Conservation (phyloP, 2,329 filamentous ascomycete genomes). For the Epichloe brachyelytri region DNA sequence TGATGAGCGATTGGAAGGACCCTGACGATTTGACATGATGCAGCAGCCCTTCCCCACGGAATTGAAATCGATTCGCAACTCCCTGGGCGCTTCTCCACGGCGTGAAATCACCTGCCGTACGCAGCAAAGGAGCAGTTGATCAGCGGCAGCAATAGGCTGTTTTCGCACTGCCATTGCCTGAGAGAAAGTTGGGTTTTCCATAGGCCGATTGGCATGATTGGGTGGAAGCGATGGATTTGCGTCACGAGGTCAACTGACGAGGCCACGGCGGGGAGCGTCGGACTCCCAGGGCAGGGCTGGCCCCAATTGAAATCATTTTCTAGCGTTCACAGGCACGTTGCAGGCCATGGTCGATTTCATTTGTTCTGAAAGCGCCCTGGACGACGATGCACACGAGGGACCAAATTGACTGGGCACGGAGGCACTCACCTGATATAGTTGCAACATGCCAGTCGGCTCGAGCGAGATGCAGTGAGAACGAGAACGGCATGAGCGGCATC, state of each 20-base stretch:
- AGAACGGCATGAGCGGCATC: neutral
- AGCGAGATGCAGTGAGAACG: neutral
- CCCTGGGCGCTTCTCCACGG: too few relatives aligned
- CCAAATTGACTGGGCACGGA: neutral
- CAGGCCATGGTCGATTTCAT: neutral
- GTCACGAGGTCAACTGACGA: conserved; percentile 8
- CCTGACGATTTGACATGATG: neutral
- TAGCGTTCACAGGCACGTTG: neutral
- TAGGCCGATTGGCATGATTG: neutral
- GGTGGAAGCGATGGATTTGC: neutral
- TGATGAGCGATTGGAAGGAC: neutral
- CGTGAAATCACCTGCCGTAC: neutral
- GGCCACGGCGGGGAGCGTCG: neutral
- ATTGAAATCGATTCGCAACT: too few relatives aligned
- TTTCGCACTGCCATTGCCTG: neutral
- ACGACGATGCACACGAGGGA: neutral
- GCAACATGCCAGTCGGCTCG: too few relatives aligned
- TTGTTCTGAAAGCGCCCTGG: conserved; percentile 1
- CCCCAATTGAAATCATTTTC: neutral
- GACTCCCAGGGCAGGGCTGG: neutral
- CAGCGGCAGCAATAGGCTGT: neutral
- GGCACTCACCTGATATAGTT: neutral
- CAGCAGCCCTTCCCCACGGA: neutral
- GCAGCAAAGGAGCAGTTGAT: neutral
- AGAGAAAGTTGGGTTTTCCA: too few relatives aligned